Base-by-base conservation (phyloP, 345 rosid species). In the Pistacia integerrima region DNA sequence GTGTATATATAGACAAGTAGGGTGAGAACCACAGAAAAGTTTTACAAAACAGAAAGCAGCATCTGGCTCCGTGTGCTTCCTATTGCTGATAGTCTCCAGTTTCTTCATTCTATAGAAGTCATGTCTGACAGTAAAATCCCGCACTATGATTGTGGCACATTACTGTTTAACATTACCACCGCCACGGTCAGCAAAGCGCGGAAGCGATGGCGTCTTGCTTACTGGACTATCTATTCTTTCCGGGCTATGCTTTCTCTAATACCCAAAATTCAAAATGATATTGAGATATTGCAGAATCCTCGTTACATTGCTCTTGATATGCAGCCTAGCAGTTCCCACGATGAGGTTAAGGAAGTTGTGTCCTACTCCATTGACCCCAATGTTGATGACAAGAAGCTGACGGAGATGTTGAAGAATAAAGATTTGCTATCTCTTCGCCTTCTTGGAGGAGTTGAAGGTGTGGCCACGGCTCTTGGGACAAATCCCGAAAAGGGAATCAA, bases 121-220 rank as follows among this genome's bases (percentile, higher is more conserved):
- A 89, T 86, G 91, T 60, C 81, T 4, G 70, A 73, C 64, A 74
- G 33, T 67, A 79, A 80, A 64, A 51, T 57, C 62, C 77, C 84
- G 11, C 74, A 64, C 33, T 67, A 69, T 72, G 82, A 78, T 74
- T 81, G 81, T 74, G 33, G 67, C 65, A 41, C 82, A 25, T 75
- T 88, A 41, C 74, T 90, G 6, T 69, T 77, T 66, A 70, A 73
- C 33, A 70, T 84, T 56, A 77, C 87, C 69, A 69, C 80, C 84
- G 36, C 63, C 68, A 81, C 82, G 76, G 73, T 88, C 75, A 87
- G 38, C 79, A 83, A 79, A 74, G 86, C 94, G 12, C 90, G 88
- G 13, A 86, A 82, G 87, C 81, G 92, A 44, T 90, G 92, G 94
- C 90, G 94, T 48, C 70, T 87, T 73, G 92, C 90, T 25, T 90